Evolutionary conservation across 305 asterid genomes (phyloP).

Genomic region (Fraxinus sp.): DNA sequence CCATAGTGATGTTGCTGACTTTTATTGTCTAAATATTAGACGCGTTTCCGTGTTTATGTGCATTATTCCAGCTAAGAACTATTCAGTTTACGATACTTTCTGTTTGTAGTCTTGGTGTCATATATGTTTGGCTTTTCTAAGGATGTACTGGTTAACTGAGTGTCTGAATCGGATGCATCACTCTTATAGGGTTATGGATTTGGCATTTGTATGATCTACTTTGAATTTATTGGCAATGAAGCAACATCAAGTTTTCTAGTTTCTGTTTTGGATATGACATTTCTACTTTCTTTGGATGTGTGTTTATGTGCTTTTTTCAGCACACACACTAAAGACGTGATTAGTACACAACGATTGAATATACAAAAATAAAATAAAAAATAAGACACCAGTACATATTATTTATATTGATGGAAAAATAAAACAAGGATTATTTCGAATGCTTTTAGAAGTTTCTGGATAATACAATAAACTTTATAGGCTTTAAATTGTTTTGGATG

Average conservation of each 20-base stretch:
- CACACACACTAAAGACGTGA: not conserved
- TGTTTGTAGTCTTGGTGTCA: not conserved
- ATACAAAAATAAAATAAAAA: not conserved
- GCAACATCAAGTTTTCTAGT: not conserved
- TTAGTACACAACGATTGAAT: not conserved
- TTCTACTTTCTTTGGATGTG: not conserved
- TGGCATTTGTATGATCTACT: not conserved
- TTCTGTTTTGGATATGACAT: not conserved
- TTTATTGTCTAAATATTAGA: not conserved
- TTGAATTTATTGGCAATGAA: not conserved
- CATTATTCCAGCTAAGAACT: not conserved
- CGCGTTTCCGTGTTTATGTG: not conserved
- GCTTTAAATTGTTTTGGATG: slow-evolving; percentile 4
- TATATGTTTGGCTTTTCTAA: not conserved
- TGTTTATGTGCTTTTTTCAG: not conserved
- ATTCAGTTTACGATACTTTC: not conserved
- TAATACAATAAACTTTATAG: not conserved
- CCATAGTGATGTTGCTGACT: not conserved
- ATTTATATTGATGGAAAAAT: not conserved
- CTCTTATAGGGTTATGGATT: not conserved
- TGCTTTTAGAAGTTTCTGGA: not conserved
- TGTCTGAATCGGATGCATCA: not conserved
- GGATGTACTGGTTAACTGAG: not conserved
- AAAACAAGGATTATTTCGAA: not conserved
- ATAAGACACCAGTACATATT: not conserved